Conservation (phyloP, 1,284 basidiomycete genomes). For the Cryptococcus sp. region DNA sequence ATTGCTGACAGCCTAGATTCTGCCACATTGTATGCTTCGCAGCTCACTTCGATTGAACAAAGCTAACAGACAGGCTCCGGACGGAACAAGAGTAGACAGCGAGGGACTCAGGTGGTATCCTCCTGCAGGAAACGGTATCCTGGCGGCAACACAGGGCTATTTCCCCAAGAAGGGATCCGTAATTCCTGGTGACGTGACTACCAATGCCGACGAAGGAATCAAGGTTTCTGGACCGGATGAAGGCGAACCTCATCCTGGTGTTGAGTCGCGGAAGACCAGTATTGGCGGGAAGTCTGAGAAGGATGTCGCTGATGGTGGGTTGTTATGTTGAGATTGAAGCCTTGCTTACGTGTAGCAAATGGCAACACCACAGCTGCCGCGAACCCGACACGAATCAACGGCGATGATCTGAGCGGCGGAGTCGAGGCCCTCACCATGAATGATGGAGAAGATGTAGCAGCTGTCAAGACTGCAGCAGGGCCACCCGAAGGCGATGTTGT, state of each 20-base stretch:
- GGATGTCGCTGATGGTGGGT: background rate
- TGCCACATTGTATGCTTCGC: conserved; percentile 21
- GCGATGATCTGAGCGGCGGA: conserved; percentile 6
- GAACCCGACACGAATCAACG: background rate
- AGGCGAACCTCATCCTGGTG: background rate
- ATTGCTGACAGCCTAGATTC: conserved; percentile 15
- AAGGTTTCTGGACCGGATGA: conserved; percentile 1
- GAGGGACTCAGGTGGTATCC: conserved; percentile 37
- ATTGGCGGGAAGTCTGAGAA: background rate
- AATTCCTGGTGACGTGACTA: conserved; percentile 17
- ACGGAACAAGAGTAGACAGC: conserved; percentile 38
- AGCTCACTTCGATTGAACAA: background rate
- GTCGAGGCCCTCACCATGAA: conserved; percentile 13
- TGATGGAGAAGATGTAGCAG: conserved; percentile 12
- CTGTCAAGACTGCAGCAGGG: conserved; percentile 28
- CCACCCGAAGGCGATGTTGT: conserved; percentile 31
- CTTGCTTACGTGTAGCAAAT: background rate
- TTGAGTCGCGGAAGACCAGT: background rate
- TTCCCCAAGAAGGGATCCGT: conserved; percentile 19
- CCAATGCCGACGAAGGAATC: conserved; percentile 4
- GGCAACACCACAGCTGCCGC: background rate
- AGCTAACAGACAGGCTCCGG: conserved; percentile 20
- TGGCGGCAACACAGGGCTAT: conserved; percentile 36
- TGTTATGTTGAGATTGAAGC: background rate
- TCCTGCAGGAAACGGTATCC: conserved; percentile 42